A percentile compares a stretch with the other conserved stretches of the same genome.
phyloP scores from a whole-genome alignment of 116 monocot genomes.

The Thalassia testudinum region DNA sequence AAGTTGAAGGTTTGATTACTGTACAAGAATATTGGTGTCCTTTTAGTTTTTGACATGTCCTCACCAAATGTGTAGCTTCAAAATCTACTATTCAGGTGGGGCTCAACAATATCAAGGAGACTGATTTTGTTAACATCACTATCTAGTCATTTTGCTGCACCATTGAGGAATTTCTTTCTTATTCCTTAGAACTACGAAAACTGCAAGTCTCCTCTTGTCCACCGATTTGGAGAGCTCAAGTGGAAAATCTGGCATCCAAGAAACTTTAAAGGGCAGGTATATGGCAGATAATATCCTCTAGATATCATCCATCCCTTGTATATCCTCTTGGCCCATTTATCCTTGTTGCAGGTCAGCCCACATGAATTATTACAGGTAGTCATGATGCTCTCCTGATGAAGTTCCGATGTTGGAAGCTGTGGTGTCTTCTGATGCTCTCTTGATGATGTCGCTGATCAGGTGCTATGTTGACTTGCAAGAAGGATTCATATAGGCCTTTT shows the following conservation, averaged over 20 bases:
- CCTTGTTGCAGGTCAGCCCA: constrained; percentile 72
- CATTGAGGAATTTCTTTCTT: constrained; percentile 92
- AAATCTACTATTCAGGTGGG: constrained; percentile 43
- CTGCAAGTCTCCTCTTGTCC: constrained; percentile 84
- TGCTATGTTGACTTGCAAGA: constrained; percentile 86
- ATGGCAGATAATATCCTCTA: not conserved
- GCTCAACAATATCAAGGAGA: constrained; percentile 96
- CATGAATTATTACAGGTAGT: constrained; percentile 97
- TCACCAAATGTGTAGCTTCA: too few species aligned
- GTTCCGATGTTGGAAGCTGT: constrained; percentile 88
- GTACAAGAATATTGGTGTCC: too few species aligned
- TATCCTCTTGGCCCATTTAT: not conserved
- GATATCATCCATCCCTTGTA: not conserved
- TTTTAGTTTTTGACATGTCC: too few species aligned
- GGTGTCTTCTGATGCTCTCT: constrained; percentile 91
- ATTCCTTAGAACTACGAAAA: constrained; percentile 87
- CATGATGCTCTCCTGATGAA: constrained; percentile 83
- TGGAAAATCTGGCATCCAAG: constrained; percentile 94
- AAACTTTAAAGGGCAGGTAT: constrained; percentile 97
- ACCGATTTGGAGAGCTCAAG: constrained; percentile 90
- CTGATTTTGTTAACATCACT: constrained; percentile 97
- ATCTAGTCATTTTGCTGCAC: constrained; percentile 87
- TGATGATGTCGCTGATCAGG: constrained; percentile 99
- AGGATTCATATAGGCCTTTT: constrained; percentile 67
- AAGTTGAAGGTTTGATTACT: too few species aligned